Conservation (phyloP, 2,329 filamentous ascomycete species). For the Diaporthe sp. region DNA sequence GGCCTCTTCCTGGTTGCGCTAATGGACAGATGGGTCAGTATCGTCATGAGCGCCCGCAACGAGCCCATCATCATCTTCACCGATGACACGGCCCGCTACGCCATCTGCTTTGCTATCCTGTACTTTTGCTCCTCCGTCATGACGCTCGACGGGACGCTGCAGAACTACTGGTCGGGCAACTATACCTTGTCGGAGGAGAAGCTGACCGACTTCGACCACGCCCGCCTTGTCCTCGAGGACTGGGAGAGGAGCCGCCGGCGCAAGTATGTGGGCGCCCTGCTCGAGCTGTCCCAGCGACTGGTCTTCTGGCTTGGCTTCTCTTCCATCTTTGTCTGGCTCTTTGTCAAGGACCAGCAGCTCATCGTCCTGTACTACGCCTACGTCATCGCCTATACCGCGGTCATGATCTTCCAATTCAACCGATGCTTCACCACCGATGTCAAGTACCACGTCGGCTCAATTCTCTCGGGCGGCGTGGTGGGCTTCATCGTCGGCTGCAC, state of each 20-base stretch:
- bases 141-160: slow-evolving; percentile 53
- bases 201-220: slow-evolving; percentile 48
- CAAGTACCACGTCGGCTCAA: slow-evolving; percentile 50
- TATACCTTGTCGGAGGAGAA: slow-evolving; percentile 53
- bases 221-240: slow-evolving; percentile 43
- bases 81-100: slow-evolving; percentile 51
- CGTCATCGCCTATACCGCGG: slow-evolving; percentile 52
- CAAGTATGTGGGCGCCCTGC: slow-evolving; percentile 47
- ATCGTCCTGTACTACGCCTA: slow-evolving; percentile 54
- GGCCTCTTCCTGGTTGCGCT: slow-evolving; percentile 56
- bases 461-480: slow-evolving; percentile 50
- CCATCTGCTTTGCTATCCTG: slow-evolving; percentile 55
- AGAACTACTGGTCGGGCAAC: slow-evolving; percentile 53
- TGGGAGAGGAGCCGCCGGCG: slow-evolving; percentile 45
- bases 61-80: slow-evolving; percentile 49
- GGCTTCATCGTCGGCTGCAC: slow-evolving; percentile 52
- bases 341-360: slow-evolving; percentile 50
- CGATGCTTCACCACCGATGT: slow-evolving; percentile 56
- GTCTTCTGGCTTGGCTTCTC: slow-evolving; percentile 51
- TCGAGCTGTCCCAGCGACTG: slow-evolving; percentile 49
- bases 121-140: slow-evolving; percentile 58
- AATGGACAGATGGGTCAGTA: slow-evolving; percentile 56
- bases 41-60: slow-evolving; percentile 51
- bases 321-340: slow-evolving; percentile 52
- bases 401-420: slow-evolving; percentile 57